Base-by-base conservation (phyloP, 805 yeast genomes). In the Metschnikowia rubicola region DNA sequence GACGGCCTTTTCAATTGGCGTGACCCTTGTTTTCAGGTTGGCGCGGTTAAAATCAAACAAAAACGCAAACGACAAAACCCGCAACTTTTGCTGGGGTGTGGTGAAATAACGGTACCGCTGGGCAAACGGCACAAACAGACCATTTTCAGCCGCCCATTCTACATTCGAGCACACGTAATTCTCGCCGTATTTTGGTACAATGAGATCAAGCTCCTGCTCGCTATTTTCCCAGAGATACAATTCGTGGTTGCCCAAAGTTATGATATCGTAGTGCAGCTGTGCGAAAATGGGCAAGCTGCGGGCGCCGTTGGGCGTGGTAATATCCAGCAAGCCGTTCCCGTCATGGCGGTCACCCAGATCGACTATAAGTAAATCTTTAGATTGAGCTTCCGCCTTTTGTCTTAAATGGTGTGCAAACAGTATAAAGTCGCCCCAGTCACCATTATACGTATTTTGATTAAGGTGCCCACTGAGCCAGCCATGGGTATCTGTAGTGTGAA, bases 401-500 rank as follows among this genome's bases (percentile, higher is more conserved):
- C 71, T 69, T 56, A 91, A 62, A 46, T 78, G 80, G 4, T 64
- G 53, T 0, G 80, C 69, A 61, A 92, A 91, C 0, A 91, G 81
- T 3, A 86, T 61, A 50, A 86, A 88, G 59, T 92, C 96, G 9
- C 97, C 97, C 96, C 96, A 92, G 62, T 91, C 88, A 4, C 88
- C 94, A 34, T 84, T 77, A 63, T 83, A 92, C 48, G 79, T 81
- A 29, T 77, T 73, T 63, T 91, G 97, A 54, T 83, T 82, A 35
- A 80, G 57, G 68, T 92, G 99, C 0, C 97, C 97, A 5, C 92
- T 83, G 53, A 86, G 80, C 99, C 99, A 94, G 1, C 94, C 97
- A 64, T 94, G 99, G 2, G 97, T 92, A 59, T 94, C 99, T 0
- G 99, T 94, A 1, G 98, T 91, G 60, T 92, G 98, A 26, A 92